A percentile compares a stretch with the other conserved stretches of the same genome.
Conservation (phyloP, 192 early-diverging fungal species). For the Umbelopsis isabellina region DNA sequence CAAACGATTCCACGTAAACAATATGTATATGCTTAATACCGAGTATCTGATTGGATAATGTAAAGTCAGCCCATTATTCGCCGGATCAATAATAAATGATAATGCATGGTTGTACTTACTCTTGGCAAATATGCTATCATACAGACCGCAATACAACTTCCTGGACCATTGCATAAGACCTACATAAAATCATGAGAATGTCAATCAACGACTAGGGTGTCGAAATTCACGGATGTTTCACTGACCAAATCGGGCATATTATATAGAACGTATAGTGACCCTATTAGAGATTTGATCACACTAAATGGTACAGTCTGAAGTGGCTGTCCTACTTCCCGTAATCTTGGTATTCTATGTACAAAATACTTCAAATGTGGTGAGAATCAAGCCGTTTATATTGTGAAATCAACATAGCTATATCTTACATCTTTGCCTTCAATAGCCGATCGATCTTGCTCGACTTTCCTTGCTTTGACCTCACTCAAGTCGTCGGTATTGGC, state of each 20-base stretch:
- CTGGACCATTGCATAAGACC: conserved; percentile 90
- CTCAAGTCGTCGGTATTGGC: conserved; percentile 68
- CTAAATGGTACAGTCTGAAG: conserved; percentile 58
- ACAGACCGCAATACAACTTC: conserved; percentile 80
- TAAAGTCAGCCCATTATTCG: too few relatives aligned
- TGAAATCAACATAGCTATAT: neutral
- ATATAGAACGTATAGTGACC: conserved; percentile 37
- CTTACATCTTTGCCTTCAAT: conserved; percentile 24
- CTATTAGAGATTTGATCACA: conserved; percentile 48
- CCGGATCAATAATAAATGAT: neutral
- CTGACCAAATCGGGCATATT: conserved; percentile 64
- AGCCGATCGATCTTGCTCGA: conserved; percentile 40
- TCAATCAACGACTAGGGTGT: too few relatives aligned
- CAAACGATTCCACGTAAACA: conserved; percentile 92
- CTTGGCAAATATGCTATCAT: conserved; percentile 62
- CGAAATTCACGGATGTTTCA: neutral
- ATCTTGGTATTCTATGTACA: conserved; percentile 64
- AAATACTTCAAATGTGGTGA: conserved; percentile 43
- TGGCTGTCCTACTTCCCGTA: conserved; percentile 74
- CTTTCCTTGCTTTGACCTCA: conserved; percentile 52
- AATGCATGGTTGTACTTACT: conserved; percentile 36
- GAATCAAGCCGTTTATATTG: neutral
- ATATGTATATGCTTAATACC: conserved; percentile 60
- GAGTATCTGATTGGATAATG: conserved; percentile 42
- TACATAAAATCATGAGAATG: conserved; percentile 18